Evolutionary conservation across 441 rosid genomes (phyloP), one percentile per base, ranked within the genome.

Genomic region (Populus tomentosa): DNA sequence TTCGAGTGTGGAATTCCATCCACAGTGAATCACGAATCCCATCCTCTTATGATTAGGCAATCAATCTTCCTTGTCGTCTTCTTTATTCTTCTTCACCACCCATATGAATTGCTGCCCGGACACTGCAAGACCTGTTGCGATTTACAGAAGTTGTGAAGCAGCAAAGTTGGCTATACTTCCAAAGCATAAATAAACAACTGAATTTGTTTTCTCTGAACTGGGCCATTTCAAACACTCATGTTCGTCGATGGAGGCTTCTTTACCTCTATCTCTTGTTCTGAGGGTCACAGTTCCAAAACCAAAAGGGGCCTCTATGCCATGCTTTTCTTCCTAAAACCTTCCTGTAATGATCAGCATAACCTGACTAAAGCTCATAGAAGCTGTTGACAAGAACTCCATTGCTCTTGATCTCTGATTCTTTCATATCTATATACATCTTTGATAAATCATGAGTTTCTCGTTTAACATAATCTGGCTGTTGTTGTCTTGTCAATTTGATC

Each of bases 1-100:
- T 71, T 86, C 88, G 6, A 86, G 36, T 0, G 64, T 85, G 6
- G 88, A 84, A 63, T 86, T 86, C 87, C 90, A 86, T 23, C 89
- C 83, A 56, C 88, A 84, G 46, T 84, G 89, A 0, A 85, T 84
- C 78, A 87, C 24, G 30, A 87, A 84, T 10, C 86, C 85, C 84
- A 82, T 16, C 82, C 84, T 13, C 80, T 10, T n/a, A 86, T 71
- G 5, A 80, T 70, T 13, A 83, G 64, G 82, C 13, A 79, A 20
- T 24, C 73, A 69, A 50, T 32, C 64, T 33, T 71, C 67, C 42
- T 69, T 38, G 13, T 69, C 33, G 9, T 10, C 56, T 11, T 67
- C 20, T 5, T 42, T 72, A 26, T 11, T 32, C 70, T 77, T 78
- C n/a, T 90, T 80, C 0, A 90, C 79, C 3, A 83, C 89, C 92